A percentile compares a stretch with the other conserved stretches of the same genome.
These are phyloP conservation scores for Thermochaetoides dissita DNA, from an alignment of 2,329 filamentous ascomycete species.

Conservation along the genomic window DNA sequence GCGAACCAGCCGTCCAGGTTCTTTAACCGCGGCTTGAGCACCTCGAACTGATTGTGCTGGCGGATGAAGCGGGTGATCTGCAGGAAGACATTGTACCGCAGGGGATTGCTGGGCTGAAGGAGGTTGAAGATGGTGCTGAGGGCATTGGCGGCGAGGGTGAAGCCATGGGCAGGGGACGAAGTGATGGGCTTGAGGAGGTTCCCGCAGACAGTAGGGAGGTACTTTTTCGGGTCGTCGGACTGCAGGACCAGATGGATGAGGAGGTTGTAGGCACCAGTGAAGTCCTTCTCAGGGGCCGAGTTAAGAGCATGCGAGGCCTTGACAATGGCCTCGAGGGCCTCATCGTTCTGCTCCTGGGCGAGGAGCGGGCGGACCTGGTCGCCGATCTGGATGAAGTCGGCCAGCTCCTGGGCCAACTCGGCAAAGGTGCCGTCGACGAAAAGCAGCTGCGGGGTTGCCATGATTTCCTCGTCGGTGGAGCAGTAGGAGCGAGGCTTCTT, in stretches of 20 bases:
- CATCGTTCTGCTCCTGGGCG: slow-evolving; percentile 64
- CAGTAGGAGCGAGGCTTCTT: not conserved
- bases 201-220: slow-evolving; percentile 76
- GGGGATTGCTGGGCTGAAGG: slow-evolving; percentile 58
- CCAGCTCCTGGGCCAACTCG: slow-evolving; percentile 87
- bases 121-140: slow-evolving; percentile 96
- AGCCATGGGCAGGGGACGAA: slow-evolving; percentile 72
- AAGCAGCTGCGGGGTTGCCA: slow-evolving; percentile 44
- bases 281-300: slow-evolving; percentile 85
- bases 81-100: slow-evolving; percentile 81
- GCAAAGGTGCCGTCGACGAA: slow-evolving; percentile 86
- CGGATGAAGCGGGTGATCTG: slow-evolving; percentile 77
- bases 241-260: slow-evolving; percentile 86
- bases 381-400: slow-evolving; percentile 78
- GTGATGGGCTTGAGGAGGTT: slow-evolving; percentile 80
- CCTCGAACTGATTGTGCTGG: slow-evolving; percentile 62
- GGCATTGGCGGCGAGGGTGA: slow-evolving; percentile 74
- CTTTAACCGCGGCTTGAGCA: slow-evolving; percentile 68
- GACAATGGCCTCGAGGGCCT: slow-evolving; percentile 79
- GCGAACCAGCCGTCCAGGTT: slow-evolving; percentile 70
- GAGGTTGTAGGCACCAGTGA: slow-evolving; percentile 91
- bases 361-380: slow-evolving; percentile 65
- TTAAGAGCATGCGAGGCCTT: slow-evolving; percentile 65
- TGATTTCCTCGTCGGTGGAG: slow-evolving; percentile 16
- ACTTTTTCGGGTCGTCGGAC: slow-evolving; percentile 69